These are phyloP conservation scores for Cryptococcus deneoformans DNA, from an alignment of 1,284 basidiomycete species.

Conservation along the genomic window DNA sequence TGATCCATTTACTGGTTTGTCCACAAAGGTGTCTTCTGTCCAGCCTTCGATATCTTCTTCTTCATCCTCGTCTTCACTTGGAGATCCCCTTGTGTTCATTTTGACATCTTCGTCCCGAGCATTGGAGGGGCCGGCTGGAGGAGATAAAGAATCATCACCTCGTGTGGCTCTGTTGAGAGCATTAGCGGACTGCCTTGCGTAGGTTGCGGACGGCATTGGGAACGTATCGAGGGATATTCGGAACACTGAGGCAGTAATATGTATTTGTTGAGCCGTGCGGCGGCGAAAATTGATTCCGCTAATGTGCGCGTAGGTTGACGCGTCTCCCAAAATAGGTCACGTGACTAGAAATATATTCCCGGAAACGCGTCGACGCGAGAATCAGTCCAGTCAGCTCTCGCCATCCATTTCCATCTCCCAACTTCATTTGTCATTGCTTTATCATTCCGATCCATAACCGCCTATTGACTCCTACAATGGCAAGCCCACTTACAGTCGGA, in stretches of 20 bases:
- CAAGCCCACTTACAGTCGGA: conserved; percentile 37
- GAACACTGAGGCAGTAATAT: background rate
- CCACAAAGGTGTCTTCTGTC: conserved; percentile 27
- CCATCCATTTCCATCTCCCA: conserved; percentile 3
- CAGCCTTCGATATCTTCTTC: conserved; percentile 21
- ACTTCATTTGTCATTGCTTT: conserved; percentile 1
- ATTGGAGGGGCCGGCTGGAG: conserved; percentile 12
- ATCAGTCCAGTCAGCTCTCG: background rate
- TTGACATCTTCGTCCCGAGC: background rate
- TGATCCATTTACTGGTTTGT: conserved; percentile 10
- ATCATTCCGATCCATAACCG: background rate
- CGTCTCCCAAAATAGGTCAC: background rate
- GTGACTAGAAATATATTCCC: background rate
- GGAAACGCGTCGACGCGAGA: conserved; percentile 16
- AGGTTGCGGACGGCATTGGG: background rate
- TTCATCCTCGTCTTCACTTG: conserved; percentile 8
- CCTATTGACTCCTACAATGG: conserved; percentile 17
- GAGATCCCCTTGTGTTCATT: background rate
- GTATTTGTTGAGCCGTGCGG: background rate
- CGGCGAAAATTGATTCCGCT: conserved; percentile 8
- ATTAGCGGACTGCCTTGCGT: background rate
- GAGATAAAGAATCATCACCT: background rate
- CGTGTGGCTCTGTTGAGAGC: background rate
- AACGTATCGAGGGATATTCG: background rate
- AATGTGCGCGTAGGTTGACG: background rate